These are phyloP conservation scores for Calonectria fujianensis DNA, from an alignment of 2,329 filamentous ascomycete genomes.

Conservation along the genomic window DNA sequence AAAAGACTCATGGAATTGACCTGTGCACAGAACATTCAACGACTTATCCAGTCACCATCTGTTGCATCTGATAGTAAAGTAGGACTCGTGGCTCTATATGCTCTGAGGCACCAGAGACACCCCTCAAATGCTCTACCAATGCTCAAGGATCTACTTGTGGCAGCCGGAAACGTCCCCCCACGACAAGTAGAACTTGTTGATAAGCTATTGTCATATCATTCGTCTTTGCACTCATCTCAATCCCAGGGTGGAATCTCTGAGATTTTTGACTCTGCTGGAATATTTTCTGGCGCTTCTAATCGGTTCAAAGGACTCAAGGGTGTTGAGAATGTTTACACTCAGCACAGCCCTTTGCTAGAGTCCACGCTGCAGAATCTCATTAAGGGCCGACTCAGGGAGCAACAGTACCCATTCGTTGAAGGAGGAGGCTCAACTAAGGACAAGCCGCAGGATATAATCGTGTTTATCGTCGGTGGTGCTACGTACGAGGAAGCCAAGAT, in stretches of 20 bases:
- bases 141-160: slow-evolving; percentile 88
- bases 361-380: slow-evolving; percentile 93
- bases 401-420: slow-evolving; percentile 95
- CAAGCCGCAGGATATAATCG: slow-evolving; percentile 96
- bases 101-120: slow-evolving; percentile 91
- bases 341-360: slow-evolving; percentile 93
- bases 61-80: slow-evolving; percentile 90
- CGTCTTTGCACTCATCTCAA: slow-evolving; percentile 87
- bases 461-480: slow-evolving; percentile 94
- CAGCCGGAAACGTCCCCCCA: slow-evolving; percentile 86
- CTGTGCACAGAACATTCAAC: slow-evolving; percentile 82
- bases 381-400: slow-evolving; percentile 90
- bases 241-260: slow-evolving; percentile 89
- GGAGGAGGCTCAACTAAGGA: slow-evolving; percentile 90
- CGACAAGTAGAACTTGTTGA: slow-evolving; percentile 86
- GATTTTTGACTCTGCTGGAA: slow-evolving; percentile 92
- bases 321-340: slow-evolving; percentile 99
- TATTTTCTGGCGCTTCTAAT: slow-evolving; percentile 91
- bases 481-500: slow-evolving; percentile 99
- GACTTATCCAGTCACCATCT: slow-evolving; percentile 85
- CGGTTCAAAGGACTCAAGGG: slow-evolving; percentile 96
- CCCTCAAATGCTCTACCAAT: slow-evolving; percentile 89
- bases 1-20: slow-evolving; percentile 48
- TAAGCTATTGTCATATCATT: slow-evolving; percentile 89
- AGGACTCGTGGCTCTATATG: slow-evolving; percentile 93